Percentiles rank a stretch among this genome's conserved stretches.
phyloP scores from a whole-genome alignment of 352 stramenopile genomes.

The Globisporangium sylvaticum region DNA sequence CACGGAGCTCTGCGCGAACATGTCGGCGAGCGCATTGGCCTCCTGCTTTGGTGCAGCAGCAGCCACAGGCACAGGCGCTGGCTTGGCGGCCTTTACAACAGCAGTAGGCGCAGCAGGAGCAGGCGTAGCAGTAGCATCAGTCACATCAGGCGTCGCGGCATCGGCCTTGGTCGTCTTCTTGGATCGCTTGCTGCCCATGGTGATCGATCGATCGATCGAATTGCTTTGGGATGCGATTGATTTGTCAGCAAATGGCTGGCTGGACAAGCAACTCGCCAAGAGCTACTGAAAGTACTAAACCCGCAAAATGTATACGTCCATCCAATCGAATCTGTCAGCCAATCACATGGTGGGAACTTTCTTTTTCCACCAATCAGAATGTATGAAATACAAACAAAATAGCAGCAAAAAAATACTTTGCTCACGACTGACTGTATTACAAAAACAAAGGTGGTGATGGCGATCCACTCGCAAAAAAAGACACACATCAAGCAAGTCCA shows the following conservation, averaged over 20 bases:
- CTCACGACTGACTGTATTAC: not conserved
- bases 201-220: slow-evolving; percentile 12
- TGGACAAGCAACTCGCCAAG: not conserved
- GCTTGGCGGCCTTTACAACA: slow-evolving; percentile 11
- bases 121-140: not conserved
- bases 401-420: too few species aligned
- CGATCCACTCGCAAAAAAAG: not conserved
- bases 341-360: not conserved
- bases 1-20: slow-evolving; percentile 56
- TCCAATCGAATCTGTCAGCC: not conserved
- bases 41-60: slow-evolving; percentile 21
- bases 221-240: not conserved
- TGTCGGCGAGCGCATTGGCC: slow-evolving; percentile 31
- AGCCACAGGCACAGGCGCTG: slow-evolving; percentile 11
- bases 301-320: slow-evolving; percentile 19
- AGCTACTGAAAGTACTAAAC: not conserved
- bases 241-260: slow-evolving; percentile 45
- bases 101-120: slow-evolving; percentile 5
- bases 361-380: slow-evolving; percentile 16
- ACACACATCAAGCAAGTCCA: not conserved
- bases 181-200: slow-evolving; percentile 38
- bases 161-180: slow-evolving; percentile 19
- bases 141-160: not conserved
- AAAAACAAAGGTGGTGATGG: slow-evolving; percentile 1
- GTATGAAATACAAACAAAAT: not conserved